A percentile compares a stretch with the other conserved stretches of the same genome.
phyloP scores from a whole-genome alignment of 208 protist species.

The Trypanosoma brucei region DNA sequence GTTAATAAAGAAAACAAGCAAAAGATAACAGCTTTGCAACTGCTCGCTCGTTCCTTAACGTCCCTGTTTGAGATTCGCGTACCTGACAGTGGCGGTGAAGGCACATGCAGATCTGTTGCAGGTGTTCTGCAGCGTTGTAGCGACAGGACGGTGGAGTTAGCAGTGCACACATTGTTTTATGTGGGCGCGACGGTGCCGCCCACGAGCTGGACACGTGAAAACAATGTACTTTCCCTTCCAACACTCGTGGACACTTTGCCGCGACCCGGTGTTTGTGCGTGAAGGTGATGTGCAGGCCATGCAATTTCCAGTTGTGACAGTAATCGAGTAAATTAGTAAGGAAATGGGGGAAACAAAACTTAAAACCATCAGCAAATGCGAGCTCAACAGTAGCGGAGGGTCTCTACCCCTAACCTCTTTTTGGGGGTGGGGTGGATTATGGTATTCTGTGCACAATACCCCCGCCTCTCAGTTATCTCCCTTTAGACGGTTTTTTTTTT shows the following conservation, averaged over 20 bases:
- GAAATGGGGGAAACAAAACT: too few species aligned
- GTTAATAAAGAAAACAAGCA: neutral
- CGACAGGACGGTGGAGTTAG: constrained; percentile 34
- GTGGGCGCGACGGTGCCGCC: constrained; percentile 16
- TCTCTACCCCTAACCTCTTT: too few species aligned
- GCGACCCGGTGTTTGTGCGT: neutral
- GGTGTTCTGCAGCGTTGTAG: constrained; percentile 57
- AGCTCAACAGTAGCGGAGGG: too few species aligned
- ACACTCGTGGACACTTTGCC: constrained; percentile 1
- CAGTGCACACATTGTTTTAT: constrained; percentile 56
- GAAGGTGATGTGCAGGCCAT: too few species aligned
- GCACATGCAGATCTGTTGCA: constrained; percentile 8
- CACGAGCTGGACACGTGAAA: neutral
- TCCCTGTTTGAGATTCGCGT: constrained; percentile 24
- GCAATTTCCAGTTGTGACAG: too few species aligned
- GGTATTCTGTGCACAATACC: too few species aligned
- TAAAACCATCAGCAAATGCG: too few species aligned
- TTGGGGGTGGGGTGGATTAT: too few species aligned
- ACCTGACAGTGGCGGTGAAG: neutral
- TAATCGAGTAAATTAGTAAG: too few species aligned
- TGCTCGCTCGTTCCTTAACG: constrained; percentile 5
- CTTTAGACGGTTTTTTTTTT: too few species aligned
- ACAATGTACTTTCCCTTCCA: neutral
- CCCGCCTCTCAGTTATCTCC: too few species aligned
- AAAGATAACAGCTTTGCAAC: neutral